A percentile compares a stretch with the other conserved stretches of the same genome.
These are phyloP conservation scores for Sporodiniella umbellata DNA, from an alignment of 371 early-diverging fungal genomes.

Conservation along the genomic window DNA sequence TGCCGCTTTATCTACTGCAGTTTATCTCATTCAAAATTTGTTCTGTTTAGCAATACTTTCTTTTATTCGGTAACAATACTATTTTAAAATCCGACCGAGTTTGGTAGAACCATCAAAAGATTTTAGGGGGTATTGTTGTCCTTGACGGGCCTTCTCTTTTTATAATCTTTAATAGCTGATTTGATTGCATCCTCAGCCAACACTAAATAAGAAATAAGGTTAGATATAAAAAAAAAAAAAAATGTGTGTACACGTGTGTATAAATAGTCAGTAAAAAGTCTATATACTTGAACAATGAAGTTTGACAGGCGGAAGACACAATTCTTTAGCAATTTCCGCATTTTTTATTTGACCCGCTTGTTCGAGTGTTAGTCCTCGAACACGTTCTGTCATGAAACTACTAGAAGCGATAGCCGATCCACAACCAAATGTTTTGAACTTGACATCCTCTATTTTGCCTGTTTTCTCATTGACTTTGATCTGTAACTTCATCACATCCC, in stretches of 20 bases:
- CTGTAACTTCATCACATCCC: slow-evolving; percentile 99
- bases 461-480: slow-evolving; percentile 91
- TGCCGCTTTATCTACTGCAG: too few species aligned
- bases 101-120: too few species aligned
- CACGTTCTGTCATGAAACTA: slow-evolving; percentile 91
- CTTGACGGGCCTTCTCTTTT: slow-evolving; percentile 53
- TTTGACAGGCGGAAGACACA: slow-evolving; percentile 97
- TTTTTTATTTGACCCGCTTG: slow-evolving; percentile 94
- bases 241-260: too few species aligned
- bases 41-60: too few species aligned
- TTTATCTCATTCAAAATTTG: too few species aligned
- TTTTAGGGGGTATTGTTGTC: too few species aligned
- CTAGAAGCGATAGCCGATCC: slow-evolving; percentile 98
- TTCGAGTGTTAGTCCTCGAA: slow-evolving; percentile 89
- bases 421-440: slow-evolving; percentile 99
- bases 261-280: too few species aligned
- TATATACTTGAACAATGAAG: slow-evolving; percentile 94
- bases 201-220: too few species aligned
- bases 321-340: slow-evolving; percentile 96
- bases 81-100: too few species aligned
- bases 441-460: slow-evolving; percentile 93
- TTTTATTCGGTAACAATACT: too few species aligned
- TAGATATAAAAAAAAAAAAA: too few species aligned
- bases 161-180: slow-evolving; percentile 92
- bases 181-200: slow-evolving; percentile 99